Percentiles rank a stretch among this genome's conserved stretches.
These are phyloP conservation scores for Eucalyptus erythrocorys DNA, from an alignment of 345 rosid genomes.

Conservation along the genomic window DNA sequence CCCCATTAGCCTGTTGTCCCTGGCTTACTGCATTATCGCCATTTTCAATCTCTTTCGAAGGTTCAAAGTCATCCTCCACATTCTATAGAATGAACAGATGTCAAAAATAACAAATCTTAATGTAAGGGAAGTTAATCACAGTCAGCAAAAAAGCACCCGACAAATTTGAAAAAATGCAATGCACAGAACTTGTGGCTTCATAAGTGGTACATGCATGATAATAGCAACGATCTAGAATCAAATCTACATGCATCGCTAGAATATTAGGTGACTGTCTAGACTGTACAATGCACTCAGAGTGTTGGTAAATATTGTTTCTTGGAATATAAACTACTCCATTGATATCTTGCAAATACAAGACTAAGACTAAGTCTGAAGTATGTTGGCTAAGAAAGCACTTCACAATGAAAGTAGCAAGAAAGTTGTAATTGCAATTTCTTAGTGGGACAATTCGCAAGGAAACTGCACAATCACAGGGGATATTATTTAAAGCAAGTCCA, in stretches of 20 bases:
- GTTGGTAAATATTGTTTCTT: neutral
- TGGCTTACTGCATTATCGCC: slow-evolving; percentile 10
- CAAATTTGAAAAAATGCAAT: neutral
- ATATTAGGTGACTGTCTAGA: neutral
- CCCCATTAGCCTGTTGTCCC: slow-evolving; percentile 11
- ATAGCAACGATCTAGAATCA: neutral
- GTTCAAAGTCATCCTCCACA: neutral
- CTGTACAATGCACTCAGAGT: neutral
- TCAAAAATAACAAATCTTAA: neutral
- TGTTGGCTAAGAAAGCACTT: slow-evolving; percentile 20
- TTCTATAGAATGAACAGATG: slow-evolving; percentile 2
- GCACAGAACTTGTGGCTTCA: neutral
- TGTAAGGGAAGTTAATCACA: neutral
- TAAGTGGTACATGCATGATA: neutral
- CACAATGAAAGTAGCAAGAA: neutral
- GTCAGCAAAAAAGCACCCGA: neutral
- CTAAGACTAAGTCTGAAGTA: slow-evolving; percentile 23
- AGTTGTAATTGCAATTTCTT: neutral
- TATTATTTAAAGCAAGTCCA: neutral
- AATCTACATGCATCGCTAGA: neutral
- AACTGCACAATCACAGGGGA: neutral
- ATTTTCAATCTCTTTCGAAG: slow-evolving; percentile 12
- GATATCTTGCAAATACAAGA: neutral
- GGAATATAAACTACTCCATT: neutral
- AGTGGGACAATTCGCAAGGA: neutral